These are phyloP conservation scores for Trametes cingulata DNA, from an alignment of 768 basidiomycete species.

Conservation along the genomic window DNA sequence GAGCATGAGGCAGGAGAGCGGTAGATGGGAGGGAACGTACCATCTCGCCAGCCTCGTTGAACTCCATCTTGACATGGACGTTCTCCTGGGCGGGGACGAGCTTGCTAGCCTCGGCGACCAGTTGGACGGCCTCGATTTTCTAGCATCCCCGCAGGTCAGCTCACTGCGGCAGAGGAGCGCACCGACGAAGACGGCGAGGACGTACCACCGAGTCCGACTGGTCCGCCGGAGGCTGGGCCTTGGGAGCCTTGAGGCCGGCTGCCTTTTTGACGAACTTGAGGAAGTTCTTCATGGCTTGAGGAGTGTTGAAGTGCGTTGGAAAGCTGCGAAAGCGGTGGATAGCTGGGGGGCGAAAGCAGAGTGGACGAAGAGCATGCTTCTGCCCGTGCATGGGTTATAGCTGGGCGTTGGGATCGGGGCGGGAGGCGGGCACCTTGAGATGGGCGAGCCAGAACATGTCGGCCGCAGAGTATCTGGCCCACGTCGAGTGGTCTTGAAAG, in stretches of 20 bases:
- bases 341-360: not conserved
- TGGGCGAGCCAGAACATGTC: no score
- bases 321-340: not conserved
- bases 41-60: constrained; percentile 8
- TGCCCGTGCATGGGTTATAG: no score
- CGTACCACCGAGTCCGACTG: not conserved
- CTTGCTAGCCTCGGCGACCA: constrained; percentile 5
- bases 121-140: constrained; percentile 13
- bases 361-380: no score
- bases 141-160: not conserved
- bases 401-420: no score
- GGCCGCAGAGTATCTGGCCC: no score
- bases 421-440: no score
- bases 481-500: no score
- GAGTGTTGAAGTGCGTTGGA: not conserved
- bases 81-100: constrained; percentile 1
- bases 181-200: not conserved
- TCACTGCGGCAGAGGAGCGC: not conserved
- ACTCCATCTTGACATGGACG: constrained; percentile 11
- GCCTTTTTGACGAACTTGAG: not conserved
- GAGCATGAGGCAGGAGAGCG: no score
- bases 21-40: not conserved
- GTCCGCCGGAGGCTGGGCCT: not conserved
- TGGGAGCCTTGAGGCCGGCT: not conserved
- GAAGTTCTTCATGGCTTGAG: constrained; percentile 2